Evolutionary conservation across 164 flowering plant genomes (phyloP), one percentile per base, ranked within the genome.

Genomic region (Amborella trichopoda): DNA sequence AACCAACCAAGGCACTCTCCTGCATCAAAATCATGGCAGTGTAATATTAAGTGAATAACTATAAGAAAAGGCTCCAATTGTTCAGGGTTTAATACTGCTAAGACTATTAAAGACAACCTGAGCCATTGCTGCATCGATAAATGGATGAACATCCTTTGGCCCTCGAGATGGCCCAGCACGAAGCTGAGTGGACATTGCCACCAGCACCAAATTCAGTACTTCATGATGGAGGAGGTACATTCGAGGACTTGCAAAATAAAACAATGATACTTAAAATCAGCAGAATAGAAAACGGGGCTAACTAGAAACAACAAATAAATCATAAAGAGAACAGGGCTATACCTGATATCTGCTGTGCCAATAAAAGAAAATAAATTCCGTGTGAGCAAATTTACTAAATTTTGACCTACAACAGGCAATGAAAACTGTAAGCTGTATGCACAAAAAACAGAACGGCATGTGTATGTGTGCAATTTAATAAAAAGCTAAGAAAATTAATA

Each of bases 181-280:
- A 67, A 91, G 95, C 61, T 91, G 99, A 63, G 94, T 87, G 40
- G 99, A 87, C 88, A 87, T 78, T 32, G 94, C 76, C 51, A 80
- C 75, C 40, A 91, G 70, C 83, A 80, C 67, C 62, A 91, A 87
- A 63, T 79, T 76, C 56, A 87, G 84, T 67, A 87, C 74, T 59
- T 87, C 99, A 58, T 71, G 71, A 64, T 91, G 99, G 46, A 91
- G 73, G 49, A 69, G 71, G 51, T 69, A 82, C 6, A 93, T 78
- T 21, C 56, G 48, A 48, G 88, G 60, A 66, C 99, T 84, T 53
- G 64, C 44, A 52, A 57, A 8, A 37, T 11, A 32, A 46, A 46
- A 54, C 23, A 52, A 58, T 49, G 37, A 9, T 13, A 61, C 2
- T 36, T 5, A 52, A 33, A 53, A 51, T 66, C 54, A 69, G 59